Conservation (phyloP, 768 basidiomycete species). For the Royoungia palumana region DNA sequence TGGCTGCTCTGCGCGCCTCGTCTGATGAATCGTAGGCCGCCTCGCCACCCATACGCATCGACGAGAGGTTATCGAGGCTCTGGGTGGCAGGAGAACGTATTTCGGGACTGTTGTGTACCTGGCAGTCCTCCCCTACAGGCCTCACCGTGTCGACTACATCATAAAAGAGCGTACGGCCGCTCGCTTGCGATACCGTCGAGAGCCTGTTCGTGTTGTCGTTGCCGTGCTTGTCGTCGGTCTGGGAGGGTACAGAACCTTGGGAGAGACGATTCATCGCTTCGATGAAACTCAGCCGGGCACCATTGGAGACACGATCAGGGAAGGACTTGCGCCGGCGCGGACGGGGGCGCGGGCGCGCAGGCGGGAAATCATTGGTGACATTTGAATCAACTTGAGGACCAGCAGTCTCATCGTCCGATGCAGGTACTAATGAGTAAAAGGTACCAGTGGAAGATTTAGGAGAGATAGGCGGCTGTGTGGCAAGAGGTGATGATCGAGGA, state of each 20-base stretch:
- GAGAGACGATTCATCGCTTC: constrained; percentile 28
- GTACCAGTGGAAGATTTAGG: constrained; percentile 28
- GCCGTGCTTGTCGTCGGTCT: neutral
- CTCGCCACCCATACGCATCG: constrained; percentile 21
- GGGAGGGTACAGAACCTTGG: constrained; percentile 10
- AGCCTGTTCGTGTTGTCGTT: constrained; percentile 13
- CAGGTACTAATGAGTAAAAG: constrained; percentile 21
- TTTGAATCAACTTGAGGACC: neutral
- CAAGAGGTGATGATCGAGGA: constrained; percentile 14
- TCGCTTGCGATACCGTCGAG: constrained; percentile 21
- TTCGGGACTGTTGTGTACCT: no score
- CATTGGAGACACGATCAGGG: constrained; percentile 23
- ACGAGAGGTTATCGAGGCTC: constrained; percentile 24
- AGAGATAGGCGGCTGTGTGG: constrained; percentile 15
- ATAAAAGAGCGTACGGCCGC: constrained; percentile 28
- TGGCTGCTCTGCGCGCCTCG: constrained; percentile 2
- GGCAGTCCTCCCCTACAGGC: no score
- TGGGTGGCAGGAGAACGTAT: constrained; percentile 11
- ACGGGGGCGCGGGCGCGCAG: constrained; percentile 15
- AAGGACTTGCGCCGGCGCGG: constrained; percentile 21
- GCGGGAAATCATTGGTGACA: neutral
- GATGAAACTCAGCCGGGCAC: constrained; percentile 23
- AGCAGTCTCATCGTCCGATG: constrained; percentile 16
- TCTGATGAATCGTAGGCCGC: neutral
- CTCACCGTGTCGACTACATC: constrained; percentile 12